A percentile compares a stretch with the other conserved stretches of the same genome.
phyloP scores from a whole-genome alignment of 176 grass and related monocot genomes.

The Zea luxurians region DNA sequence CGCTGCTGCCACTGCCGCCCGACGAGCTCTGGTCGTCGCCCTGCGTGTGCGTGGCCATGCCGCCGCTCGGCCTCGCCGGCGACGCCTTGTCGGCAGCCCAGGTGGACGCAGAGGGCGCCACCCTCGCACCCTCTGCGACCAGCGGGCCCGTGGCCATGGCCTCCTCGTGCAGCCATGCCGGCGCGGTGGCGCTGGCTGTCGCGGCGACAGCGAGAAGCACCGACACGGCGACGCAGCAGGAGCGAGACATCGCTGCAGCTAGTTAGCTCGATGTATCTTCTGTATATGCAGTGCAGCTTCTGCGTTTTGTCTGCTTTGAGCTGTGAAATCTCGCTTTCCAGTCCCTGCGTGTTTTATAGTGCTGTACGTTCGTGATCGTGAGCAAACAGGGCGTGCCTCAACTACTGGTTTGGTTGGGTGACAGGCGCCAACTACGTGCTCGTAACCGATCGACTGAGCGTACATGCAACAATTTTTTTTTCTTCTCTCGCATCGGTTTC shows the following conservation, averaged over 20 bases:
- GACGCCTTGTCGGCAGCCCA: slow-evolving; percentile 7
- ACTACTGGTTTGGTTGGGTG: slow-evolving; percentile 4
- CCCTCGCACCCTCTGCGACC: neutral
- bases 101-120: neutral
- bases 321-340: neutral
- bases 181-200: slow-evolving; percentile 5
- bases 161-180: neutral
- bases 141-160: neutral
- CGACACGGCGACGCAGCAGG: slow-evolving; percentile 3
- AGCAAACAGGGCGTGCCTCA: slow-evolving; percentile 4
- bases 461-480: too few species aligned
- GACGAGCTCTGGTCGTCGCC: slow-evolving; percentile 36
- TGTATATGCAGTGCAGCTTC: neutral
- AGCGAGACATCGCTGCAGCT: slow-evolving; percentile 33
- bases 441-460: neutral
- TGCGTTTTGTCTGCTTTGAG: neutral
- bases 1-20: neutral
- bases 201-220: slow-evolving; percentile 37
- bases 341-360: neutral
- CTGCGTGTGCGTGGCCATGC: slow-evolving; percentile 34
- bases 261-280: neutral
- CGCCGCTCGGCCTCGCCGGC: neutral
- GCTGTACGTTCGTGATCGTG: neutral
- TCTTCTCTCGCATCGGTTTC: neutral
- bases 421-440: neutral